Base-by-base conservation (phyloP, 208 protist genomes). In the Zelonia costaricensis region DNA sequence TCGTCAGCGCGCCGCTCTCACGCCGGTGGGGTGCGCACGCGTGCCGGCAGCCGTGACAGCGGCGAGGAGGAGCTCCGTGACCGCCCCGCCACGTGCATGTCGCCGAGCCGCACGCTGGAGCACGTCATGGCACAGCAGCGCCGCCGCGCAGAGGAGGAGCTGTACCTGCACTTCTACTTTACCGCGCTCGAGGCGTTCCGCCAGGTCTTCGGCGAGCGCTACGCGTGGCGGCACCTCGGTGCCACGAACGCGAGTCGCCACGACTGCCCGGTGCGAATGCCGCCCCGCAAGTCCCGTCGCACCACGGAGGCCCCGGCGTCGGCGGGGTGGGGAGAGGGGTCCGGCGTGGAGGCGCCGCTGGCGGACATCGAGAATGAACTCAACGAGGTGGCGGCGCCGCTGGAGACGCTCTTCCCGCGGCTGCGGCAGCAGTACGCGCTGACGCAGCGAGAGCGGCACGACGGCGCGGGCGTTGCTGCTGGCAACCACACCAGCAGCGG, bases 171-270 rank as follows among this genome's bases (percentile, higher is more conserved):
- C 25, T 60, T 94, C 25, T 87, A 87, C 47, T 47, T 78, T 27
- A 61, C 61, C 13, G 42, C 92, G n/a, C 70, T 86, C 42, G 52
- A 68, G 44, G 74, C 55, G 13, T 94, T 94, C 54, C 70, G 76
- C 23, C 80, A 89, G 38, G 75, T 74, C 6, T 94, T 92, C 69
- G 88, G 88, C 3, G 82, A 85, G 69, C 84, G 84, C 44, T 82
- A 88, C 58, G 83, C 85, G 39, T 86, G 71, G 74, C 62, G 52
- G 6, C 88, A 89, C 62, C 57, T 94, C 33, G 88, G 88, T 13
- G 77, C 67, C 23, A 90, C 80, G n/a, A 84, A 90, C 63, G 79
- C 74, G 18, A 86, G 62, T n/a, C 69, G 80, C 3, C 79, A 86
- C 46, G 83, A 90, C 52, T 42, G 31, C 51, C 1, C 16, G n/a